Evolutionary conservation across 2,329 filamentous ascomycete species (phyloP), one percentile per base, ranked within the genome.

Genomic region (Sporothrix phasma): DNA sequence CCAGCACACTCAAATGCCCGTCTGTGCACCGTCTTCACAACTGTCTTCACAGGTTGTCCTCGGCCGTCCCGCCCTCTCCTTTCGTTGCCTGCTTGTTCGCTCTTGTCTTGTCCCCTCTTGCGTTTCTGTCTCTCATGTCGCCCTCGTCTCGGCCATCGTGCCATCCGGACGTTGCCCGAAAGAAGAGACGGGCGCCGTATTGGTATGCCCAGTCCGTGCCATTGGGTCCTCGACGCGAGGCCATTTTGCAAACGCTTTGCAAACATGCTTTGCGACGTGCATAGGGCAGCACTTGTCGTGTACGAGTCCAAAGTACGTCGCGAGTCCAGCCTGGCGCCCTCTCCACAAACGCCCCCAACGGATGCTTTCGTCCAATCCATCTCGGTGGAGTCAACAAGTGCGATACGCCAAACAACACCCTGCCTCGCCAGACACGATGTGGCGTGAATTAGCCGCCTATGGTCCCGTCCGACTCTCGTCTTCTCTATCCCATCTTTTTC

Each of bases 371-470:
- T 60, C 63, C 53, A 62, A 62, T 62, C 61, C 29, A 41, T 54
- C 26, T 7, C 4, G 47, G 46, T 54, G 61, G 61, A 51, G 61
- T 29, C 37, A 5, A n/a, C 47, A 5, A 43, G 43, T 53, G 61
- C 61, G 61, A 53, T 61, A 46, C 43, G 39, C 62, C 62, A 64
- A 64, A 41, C 62, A 49, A 47, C 26, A 26, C 58, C 58, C 41
- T 43, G 39, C 34, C 31, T 43, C 39, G 39, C 39, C 39, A 60
- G 31, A 45, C 56, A 46, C 45, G 34, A 31, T 45, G 56, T 45
- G 39, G 39, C 56, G 56, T 58, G n/a, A n/a, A n/a, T n/a, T 59
- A 59, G 54, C 54, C 54, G 54, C 54, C 54, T 45, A 59, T 59
- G 39, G 24, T 24, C 37, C 45, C n/a, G n/a, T n/a, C n/a, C n/a